These are phyloP conservation scores for Hemisphaericaspora subhashii DNA, from an alignment of 1,139 yeast species.

Conservation along the genomic window DNA sequence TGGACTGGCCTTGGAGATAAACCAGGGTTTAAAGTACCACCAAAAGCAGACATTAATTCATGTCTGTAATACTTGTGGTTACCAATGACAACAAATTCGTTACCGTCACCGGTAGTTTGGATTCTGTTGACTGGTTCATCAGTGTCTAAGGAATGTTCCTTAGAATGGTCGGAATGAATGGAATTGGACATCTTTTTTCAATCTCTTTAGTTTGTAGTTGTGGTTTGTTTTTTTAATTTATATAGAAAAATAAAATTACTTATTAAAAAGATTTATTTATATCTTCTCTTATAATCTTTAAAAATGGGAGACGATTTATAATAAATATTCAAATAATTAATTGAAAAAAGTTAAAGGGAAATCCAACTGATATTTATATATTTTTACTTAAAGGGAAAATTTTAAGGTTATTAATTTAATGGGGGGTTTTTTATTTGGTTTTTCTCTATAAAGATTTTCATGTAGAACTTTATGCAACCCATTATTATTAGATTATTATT, in stretches of 20 bases:
- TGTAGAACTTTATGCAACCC: too few species aligned
- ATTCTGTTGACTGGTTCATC: conserved; percentile 3
- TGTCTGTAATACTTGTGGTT: conserved; percentile 27
- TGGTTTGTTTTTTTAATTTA: background rate
- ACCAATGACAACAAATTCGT: conserved; percentile 9
- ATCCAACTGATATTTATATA: too few species aligned
- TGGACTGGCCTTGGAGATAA: conserved; percentile 31
- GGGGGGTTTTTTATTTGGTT: too few species aligned
- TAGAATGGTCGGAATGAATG: conserved; percentile 4
- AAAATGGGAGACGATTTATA: conserved; percentile 1
- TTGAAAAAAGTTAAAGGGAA: too few species aligned
- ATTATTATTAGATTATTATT: too few species aligned
- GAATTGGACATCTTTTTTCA: conserved; percentile 2
- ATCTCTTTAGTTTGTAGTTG: background rate
- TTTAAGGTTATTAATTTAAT: too few species aligned
- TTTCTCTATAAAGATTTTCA: too few species aligned
- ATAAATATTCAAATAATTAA: background rate
- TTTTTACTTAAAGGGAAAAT: too few species aligned
- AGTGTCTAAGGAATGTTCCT: conserved; percentile 6
- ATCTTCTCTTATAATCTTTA: background rate
- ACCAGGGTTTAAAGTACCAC: conserved; percentile 41
- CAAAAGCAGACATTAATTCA: conserved; percentile 40
- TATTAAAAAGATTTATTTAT: background rate
- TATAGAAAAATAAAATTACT: too few species aligned
- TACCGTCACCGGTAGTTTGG: conserved; percentile 6